These are phyloP conservation scores for Myxozyma kluyveri DNA, from an alignment of 805 yeast genomes.

Conservation along the genomic window DNA sequence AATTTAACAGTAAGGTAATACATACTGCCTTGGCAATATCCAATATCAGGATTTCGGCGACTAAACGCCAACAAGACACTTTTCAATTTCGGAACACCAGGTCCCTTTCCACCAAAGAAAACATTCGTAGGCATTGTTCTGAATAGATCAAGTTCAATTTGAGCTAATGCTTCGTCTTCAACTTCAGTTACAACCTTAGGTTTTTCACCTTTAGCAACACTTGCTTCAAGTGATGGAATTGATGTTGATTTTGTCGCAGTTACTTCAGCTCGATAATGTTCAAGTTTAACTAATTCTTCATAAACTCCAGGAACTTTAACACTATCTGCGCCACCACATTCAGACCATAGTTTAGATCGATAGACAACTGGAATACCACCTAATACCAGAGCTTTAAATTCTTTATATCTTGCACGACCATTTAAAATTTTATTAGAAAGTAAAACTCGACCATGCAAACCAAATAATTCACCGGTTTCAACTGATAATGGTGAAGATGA, in stretches of 20 bases:
- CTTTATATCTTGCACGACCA: conserved; percentile 32
- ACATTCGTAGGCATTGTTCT: conserved; percentile 56
- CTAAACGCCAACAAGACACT: conserved; percentile 52
- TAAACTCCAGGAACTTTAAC: conserved; percentile 50
- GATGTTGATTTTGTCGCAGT: not conserved
- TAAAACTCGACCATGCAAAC: conserved; percentile 44
- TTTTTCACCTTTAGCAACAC: not conserved
- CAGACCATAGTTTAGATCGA: conserved; percentile 52
- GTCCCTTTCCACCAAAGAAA: conserved; percentile 54
- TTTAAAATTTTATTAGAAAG: conserved; percentile 25
- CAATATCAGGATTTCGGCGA: conserved; percentile 48
- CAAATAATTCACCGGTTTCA: conserved; percentile 40
- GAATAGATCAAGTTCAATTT: conserved; percentile 53
- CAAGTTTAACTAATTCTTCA: conserved; percentile 34
- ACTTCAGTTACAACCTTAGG: conserved; percentile 5
- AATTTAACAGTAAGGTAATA: not conserved
- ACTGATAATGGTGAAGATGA: conserved; percentile 30
- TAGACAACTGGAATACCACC: conserved; percentile 52
- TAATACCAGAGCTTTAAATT: conserved; percentile 41
- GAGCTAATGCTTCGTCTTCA: conserved; percentile 43
- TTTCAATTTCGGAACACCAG: conserved; percentile 49
- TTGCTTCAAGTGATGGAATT: not conserved
- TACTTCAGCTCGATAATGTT: conserved; percentile 20
- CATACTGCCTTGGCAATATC: conserved; percentile 54
- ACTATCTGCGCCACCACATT: conserved; percentile 51